phyloP scores from a whole-genome alignment of 164 flowering plant genomes.

The Sedum album region DNA sequence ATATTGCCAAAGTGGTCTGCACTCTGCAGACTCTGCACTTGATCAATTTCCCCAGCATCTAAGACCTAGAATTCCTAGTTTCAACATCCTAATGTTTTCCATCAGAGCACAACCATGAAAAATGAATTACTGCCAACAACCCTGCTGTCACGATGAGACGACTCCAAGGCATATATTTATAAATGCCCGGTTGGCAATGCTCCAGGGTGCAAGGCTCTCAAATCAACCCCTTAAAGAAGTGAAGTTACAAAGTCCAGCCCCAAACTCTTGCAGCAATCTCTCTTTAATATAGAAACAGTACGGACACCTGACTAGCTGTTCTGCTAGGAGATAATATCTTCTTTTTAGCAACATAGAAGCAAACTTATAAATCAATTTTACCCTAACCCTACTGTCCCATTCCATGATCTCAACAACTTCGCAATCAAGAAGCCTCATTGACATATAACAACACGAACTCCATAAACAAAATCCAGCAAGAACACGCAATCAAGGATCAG shows the following conservation, averaged over 20 bases:
- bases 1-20: conserved; percentile 71
- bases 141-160: conserved; percentile 66
- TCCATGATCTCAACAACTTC: not conserved
- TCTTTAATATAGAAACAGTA: not conserved
- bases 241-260: not conserved
- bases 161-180: conserved; percentile 65
- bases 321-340: not conserved
- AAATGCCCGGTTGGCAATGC: conserved; percentile 39
- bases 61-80: not conserved
- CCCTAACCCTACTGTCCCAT: not conserved
- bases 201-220: not conserved
- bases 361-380: too few species aligned
- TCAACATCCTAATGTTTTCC: not conserved
- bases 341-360: not conserved
- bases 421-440: not conserved
- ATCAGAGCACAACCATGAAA: conserved; percentile 68
- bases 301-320: not conserved
- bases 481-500: not conserved
- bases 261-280: not conserved
- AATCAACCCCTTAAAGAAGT: not conserved
- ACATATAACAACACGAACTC: not conserved
- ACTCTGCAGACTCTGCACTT: too few species aligned
- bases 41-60: not conserved
- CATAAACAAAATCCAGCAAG: not conserved
- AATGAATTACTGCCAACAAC: conserved; percentile 27